Conservation (phyloP, 768 basidiomycete genomes). For the Polyporus arcularius region DNA sequence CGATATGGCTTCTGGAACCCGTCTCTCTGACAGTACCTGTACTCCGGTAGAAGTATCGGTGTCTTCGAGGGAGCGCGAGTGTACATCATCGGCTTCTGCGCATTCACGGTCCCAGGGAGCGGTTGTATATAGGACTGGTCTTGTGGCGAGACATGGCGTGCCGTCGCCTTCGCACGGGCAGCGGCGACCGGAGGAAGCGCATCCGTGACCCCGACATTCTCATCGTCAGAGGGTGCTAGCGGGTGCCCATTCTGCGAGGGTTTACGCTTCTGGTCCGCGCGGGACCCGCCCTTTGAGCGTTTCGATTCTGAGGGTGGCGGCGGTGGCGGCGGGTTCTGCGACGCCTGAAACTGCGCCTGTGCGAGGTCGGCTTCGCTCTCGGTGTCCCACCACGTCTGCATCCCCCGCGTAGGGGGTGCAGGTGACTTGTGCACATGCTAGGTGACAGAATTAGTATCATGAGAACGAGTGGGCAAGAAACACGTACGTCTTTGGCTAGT, state of each 20-base stretch:
- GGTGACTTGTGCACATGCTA: constrained; percentile 31
- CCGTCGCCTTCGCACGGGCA: constrained; percentile 14
- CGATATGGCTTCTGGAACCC: constrained; percentile 71
- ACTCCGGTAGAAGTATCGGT: constrained; percentile 57
- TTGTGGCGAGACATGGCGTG: constrained; percentile 3
- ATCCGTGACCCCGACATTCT: constrained; percentile 23
- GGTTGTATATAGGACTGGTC: background rate
- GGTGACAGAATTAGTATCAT: background rate
- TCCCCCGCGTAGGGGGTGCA: constrained; percentile 16
- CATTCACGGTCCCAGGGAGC: constrained; percentile 1
- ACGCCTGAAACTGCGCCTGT: constrained; percentile 16
- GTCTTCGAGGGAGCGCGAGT: constrained; percentile 37
- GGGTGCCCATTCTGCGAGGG: background rate
- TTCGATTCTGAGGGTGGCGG: background rate
- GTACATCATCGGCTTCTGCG: constrained; percentile 23
- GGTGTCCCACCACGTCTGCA: constrained; percentile 28
- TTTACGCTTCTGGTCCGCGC: background rate
- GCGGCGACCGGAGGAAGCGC: constrained; percentile 24
- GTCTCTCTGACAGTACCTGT: constrained; percentile 68
- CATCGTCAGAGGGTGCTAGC: background rate
- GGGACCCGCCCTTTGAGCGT: background rate
- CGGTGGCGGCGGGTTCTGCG: background rate
- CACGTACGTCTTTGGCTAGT: constrained; percentile 62
- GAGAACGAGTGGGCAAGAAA: background rate
- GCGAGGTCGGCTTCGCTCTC: constrained; percentile 23